A percentile compares a stretch with the other conserved stretches of the same genome.
phyloP scores from a whole-genome alignment of 306 rosid species.

The Begonia masoniana region DNA sequence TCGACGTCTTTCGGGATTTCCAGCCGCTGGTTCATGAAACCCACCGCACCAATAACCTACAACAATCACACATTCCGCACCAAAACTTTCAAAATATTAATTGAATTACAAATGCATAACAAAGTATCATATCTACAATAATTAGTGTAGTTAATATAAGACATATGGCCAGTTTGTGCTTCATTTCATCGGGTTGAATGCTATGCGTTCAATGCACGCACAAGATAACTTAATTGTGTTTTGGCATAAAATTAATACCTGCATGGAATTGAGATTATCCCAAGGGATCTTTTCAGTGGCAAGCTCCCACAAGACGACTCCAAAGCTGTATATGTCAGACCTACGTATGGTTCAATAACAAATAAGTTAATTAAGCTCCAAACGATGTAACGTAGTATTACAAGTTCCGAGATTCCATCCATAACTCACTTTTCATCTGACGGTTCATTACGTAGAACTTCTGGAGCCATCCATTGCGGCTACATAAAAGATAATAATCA shows the following conservation, averaged over 20 bases:
- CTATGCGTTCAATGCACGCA: too few species aligned
- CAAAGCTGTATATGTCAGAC: slow-evolving; percentile 96
- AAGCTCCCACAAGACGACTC: slow-evolving; percentile 97
- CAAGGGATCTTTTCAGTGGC: slow-evolving; percentile 96
- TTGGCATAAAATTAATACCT: slow-evolving; percentile 45
- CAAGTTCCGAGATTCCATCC: too few species aligned
- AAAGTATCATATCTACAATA: too few species aligned
- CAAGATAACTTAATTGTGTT: too few species aligned
- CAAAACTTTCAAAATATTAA: too few species aligned
- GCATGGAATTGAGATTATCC: slow-evolving; percentile 95
- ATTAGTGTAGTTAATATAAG: too few species aligned
- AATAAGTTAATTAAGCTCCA: not conserved
- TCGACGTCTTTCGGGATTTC: slow-evolving; percentile 86
- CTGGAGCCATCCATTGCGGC: slow-evolving; percentile 99
- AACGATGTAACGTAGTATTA: not conserved
- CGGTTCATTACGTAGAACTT: slow-evolving; percentile 96
- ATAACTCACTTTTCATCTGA: slow-evolving; percentile 83
- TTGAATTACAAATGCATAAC: too few species aligned
- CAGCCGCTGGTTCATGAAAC: slow-evolving; percentile 89
- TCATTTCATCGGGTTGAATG: too few species aligned
- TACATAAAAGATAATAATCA: slow-evolving; percentile 23
- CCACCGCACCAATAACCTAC: slow-evolving; percentile 99
- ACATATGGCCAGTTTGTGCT: too few species aligned
- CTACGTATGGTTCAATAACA: slow-evolving; percentile 22
- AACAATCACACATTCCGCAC: not conserved